Base-by-base conservation (phyloP, 768 basidiomycete genomes). In the Boletus sp. region DNA sequence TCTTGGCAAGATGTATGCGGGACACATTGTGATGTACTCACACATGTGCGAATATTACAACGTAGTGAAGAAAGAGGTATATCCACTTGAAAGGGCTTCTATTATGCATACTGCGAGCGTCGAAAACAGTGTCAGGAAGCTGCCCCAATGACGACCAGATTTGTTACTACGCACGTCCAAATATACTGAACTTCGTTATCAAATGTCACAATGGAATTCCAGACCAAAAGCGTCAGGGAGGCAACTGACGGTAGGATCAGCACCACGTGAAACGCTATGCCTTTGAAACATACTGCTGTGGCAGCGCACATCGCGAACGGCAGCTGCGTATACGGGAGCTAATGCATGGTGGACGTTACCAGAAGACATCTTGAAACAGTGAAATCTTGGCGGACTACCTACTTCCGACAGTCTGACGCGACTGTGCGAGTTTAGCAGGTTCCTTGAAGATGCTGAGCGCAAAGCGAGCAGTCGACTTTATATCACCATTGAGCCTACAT, bases 61-160 rank as follows among this genome's bases (percentile, higher is more conserved):
- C 39, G 57, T 71, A 71, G n/a, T 60, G 70, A 57, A 70, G 56
- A 47, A 65, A 62, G n/a, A 70, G 37, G 29, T 70, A 70, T 17
- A 67, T 17, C 73, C 74, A 74, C 51, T 70, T 75, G 30, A 67
- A 59, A 5, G 54, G 50, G 8, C 46, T 65, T n/a, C 24, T 48
- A 17, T 60, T 60, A 10, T 53, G 57, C 58, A 71, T 71, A 10
- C 70, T 74, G 37, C 20, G 8, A 17, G 17, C 15, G 12, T 17
- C n/a, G 12, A 47, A 35, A 11, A 47, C 9, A 15, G 29, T 7
- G 7, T 61, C 35, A 47, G 37, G 39, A 17, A 40, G 17, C 39
- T 18, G 39, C n/a, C 39, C 39, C 39, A 9, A 40, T n/a, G n/a
- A 40, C 12, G 12, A 8, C 24, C n/a, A 15, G 7, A 28, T 8